Evolutionary conservation across 257 asterid species (phyloP).

Genomic region (Salvia miltiorrhiza): DNA sequence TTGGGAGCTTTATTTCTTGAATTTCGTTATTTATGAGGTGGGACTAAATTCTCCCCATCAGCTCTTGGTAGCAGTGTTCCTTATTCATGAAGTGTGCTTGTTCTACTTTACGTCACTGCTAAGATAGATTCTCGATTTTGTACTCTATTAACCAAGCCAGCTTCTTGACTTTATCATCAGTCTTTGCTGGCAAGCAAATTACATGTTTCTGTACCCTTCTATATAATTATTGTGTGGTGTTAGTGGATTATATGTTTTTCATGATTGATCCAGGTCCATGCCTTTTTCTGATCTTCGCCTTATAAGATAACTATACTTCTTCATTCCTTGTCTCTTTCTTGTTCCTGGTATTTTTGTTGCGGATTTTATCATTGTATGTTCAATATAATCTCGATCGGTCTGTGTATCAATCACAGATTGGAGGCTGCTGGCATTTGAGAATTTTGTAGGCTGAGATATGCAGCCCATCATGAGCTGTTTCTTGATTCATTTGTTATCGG

Average conservation of each 20-base stretch:
- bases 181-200: constrained; percentile 27
- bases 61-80: constrained; percentile 21
- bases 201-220: constrained; percentile 13
- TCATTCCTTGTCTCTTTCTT: background rate
- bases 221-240: background rate
- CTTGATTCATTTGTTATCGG: background rate
- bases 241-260: background rate
- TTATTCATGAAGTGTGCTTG: constrained; percentile 22
- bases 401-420: background rate
- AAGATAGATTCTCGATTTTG: constrained; percentile 11
- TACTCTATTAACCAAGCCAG: background rate
- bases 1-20: background rate
- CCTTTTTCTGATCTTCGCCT: background rate
- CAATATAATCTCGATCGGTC: background rate
- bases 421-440: background rate
- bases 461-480: background rate
- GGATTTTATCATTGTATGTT: background rate
- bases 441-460: background rate
- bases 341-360: background rate
- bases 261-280: background rate
- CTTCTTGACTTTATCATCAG: constrained; percentile 23
- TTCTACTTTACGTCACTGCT: constrained; percentile 31
- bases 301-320: background rate
- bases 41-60: constrained; percentile 15
- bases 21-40: constrained; percentile 7